Conservation (phyloP, 2,329 filamentous ascomycete species). For the Niveomyces coronatus region DNA sequence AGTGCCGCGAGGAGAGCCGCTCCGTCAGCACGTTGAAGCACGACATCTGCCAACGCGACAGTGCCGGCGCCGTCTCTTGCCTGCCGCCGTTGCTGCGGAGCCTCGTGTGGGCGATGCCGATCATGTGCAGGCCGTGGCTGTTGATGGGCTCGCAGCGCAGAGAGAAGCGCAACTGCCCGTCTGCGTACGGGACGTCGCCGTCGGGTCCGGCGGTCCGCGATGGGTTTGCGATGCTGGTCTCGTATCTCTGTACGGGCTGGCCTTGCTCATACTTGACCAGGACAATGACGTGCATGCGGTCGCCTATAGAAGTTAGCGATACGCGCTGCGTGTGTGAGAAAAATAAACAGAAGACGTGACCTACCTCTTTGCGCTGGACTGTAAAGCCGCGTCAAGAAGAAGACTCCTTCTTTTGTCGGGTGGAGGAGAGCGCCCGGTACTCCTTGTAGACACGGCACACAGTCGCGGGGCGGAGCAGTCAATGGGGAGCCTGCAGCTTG, state of each 20-base stretch:
- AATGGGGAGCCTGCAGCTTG: not conserved
- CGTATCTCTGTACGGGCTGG: conserved; percentile 1
- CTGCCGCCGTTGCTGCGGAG: conserved; percentile 5
- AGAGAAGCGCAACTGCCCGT: conserved; percentile 7
- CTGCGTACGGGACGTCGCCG: not conserved
- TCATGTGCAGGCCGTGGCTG: conserved; percentile 7
- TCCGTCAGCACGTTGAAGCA: conserved; percentile 10
- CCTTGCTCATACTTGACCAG: conserved; percentile 5
- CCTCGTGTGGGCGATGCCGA: conserved; percentile 2
- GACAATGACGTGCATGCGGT: conserved; percentile 4
- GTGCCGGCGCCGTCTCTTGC: conserved; percentile 1
- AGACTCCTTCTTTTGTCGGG: not conserved
- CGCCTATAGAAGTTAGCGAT: conserved; percentile 2
- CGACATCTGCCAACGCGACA: conserved; percentile 1
- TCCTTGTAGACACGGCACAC: not conserved
- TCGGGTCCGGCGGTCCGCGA: not conserved
- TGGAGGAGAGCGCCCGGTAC: conserved; percentile 5
- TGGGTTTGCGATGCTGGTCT: conserved; percentile 5
- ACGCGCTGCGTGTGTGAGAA: no score
- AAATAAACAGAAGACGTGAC: no score
- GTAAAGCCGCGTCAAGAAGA: conserved; percentile 5
- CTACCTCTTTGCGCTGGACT: not conserved
- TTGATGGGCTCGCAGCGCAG: conserved; percentile 8
- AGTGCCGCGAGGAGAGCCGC: not conserved
- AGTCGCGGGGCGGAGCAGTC: conserved; percentile 1